Evolutionary conservation across 768 basidiomycete species (phyloP), one percentile per base, ranked within the genome.

Genomic region (Grammothele lineata): DNA sequence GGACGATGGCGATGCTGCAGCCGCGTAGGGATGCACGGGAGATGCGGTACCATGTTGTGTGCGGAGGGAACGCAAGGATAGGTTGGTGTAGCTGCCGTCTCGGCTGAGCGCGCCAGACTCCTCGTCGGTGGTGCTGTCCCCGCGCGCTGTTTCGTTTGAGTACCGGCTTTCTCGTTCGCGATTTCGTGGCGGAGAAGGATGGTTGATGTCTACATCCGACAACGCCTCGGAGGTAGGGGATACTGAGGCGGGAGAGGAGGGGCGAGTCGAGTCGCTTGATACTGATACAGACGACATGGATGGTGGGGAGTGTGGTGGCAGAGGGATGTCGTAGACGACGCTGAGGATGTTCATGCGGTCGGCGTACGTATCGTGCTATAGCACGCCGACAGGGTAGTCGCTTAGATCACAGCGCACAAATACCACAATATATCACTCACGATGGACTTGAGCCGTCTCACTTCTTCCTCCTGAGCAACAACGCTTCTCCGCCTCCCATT

Each of bases 341-440:
- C 87, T 88, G 45, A 95, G 77, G 60, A 94, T 92, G 60, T 88
- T 87, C 86, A 95, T 92, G 42, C 92, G 81, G 66, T 95, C 90
- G 48, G 88, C 90, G 65, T 95, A 95, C 8, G 92, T 94, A 66
- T 95, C 92, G 62, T 94, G 92, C 92, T 93, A 63, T 17, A 45
- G 27, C 14, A 14, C 27, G 27, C 17, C 42, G 30, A 50, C 40
- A 12, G 21, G 25, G 12, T 30, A 25, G 24, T 17, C 5, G 23
- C 18, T 36, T 33, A 27, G 32, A 43, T 30, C 19, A 40, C 38
- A 2, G 11, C 17, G 30, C 38, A 32, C 18, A 21, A 3, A 21
- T 14, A 4, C 10, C 12, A 30, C 21, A 23, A 4, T 41, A 8
- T 14, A 9, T 38, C 30, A 75, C 91, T 71, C 67, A 92, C 92